Evolutionary conservation across 2,329 filamentous ascomycete genomes (phyloP), one percentile per base, ranked within the genome.

Genomic region (Aspergillus cejpii): DNA sequence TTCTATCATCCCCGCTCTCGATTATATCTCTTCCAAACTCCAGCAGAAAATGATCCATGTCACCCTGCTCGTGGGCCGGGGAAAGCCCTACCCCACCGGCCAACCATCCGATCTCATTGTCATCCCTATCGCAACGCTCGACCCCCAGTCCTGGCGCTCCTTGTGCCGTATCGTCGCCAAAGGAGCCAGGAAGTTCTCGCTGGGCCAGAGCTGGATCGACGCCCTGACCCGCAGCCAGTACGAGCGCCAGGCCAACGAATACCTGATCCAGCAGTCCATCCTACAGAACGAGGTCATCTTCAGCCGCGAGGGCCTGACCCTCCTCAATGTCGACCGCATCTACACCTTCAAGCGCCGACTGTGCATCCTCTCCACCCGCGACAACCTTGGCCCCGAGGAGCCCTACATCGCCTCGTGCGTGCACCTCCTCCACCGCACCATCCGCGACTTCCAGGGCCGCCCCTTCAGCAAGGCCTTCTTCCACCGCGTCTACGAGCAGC

Each of bases 281-380:
- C 50, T 67, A 29, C 69, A 72, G 47, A 69, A 71, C 44, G 67
- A 72, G 42, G 62, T 71, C 26, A 57, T 71, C 26, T 71, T 70
- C 56, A 67, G 63, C 44, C 64, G 67, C 36, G 69, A 72, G 47
- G 69, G 69, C 2, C 53, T 72, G 26, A 70, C 70, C 0, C 50
- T 72, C 6, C 58, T 72, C 8, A 70, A 65, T 42, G 66, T 71
- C 50, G 69, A 72, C 54, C 67, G 68, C 29, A 67, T 72, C 44
- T 71, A 70, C 45, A 70, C 64, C 11, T 63, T 72, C 49, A 72
- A 72, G 47, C 66, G 65, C 23, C 58, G 66, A 12, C 60, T 72
- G 6, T 68, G 63, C 44, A 59, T 66, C 5, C 58, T 71, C 10
- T 67, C 68, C 3, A 51, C 45, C 14, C 52, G 49, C 11, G 58